Evolutionary conservation across 2,329 filamentous ascomycete species (phyloP).

Genomic region (Mycosphaerella arachidis): DNA sequence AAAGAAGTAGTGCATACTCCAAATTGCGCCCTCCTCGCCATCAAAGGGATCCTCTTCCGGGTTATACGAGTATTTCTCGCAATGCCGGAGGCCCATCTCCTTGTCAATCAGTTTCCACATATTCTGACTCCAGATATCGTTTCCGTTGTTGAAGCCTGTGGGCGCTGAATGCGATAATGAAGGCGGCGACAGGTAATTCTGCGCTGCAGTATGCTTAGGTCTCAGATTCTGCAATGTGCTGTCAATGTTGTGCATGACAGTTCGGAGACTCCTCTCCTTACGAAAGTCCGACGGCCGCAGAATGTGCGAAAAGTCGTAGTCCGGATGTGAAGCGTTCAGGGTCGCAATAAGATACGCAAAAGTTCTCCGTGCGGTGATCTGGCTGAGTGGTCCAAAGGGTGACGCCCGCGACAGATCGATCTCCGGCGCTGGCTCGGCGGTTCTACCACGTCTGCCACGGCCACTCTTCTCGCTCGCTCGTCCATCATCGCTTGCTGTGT

Average conservation of each 20-base stretch:
- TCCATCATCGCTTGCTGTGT: conserved; percentile 24
- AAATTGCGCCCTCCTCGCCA: conserved; percentile 87
- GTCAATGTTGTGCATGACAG: conserved; percentile 82
- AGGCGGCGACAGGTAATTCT: conserved; percentile 27
- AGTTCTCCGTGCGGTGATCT: conserved; percentile 81
- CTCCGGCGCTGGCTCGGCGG: conserved; percentile 29
- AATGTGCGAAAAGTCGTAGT: conserved; percentile 96
- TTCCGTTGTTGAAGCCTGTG: conserved; percentile 20
- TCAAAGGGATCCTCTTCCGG: conserved; percentile 88
- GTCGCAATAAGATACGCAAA: conserved; percentile 97
- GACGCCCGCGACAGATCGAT: conserved; percentile 76
- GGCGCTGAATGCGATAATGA: conserved; percentile 25
- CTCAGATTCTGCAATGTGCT: conserved; percentile 82
- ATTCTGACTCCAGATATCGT: conserved; percentile 68
- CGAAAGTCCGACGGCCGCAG: conserved; percentile 86
- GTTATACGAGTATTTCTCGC: conserved; percentile 82
- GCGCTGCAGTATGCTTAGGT: conserved; percentile 42
- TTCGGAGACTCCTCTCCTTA: conserved; percentile 71
- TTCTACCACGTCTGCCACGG: conserved; percentile 29
- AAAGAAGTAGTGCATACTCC: conserved; percentile 95
- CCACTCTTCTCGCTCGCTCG: conserved; percentile 15
- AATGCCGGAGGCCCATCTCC: conserved; percentile 88
- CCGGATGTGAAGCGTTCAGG: conserved; percentile 87
- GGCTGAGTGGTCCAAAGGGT: conserved; percentile 85
- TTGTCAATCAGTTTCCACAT: conserved; percentile 93